Evolutionary conservation across 371 early-diverging fungal species (phyloP), one percentile per base, ranked within the genome.

Genomic region (Mucor sp.): DNA sequence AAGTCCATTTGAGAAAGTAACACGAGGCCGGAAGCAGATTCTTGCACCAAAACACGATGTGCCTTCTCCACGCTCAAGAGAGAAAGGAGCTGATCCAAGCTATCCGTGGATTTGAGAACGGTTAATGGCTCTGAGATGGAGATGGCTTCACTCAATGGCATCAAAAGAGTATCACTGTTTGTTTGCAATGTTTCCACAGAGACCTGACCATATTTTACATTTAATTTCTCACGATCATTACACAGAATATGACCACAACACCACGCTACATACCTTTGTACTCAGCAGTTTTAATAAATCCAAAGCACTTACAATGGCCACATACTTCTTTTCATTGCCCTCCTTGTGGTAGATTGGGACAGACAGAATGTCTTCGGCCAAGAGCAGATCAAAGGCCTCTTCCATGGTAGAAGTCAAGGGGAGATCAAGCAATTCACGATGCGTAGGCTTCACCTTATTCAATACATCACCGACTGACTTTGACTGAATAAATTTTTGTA

Each of bases 1-100:
- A 87, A 77, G 59, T 89, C 90, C 64, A 86, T 85, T 74, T 89
- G 90, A 7, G 87, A 86, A 8, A 87, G 58, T 19, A 89, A 69
- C 1, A 82, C 75, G 33, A 62, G 23, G 8, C 19, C 30, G 7
- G 81, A 50, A 19, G 71, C 58, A 4, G 71, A 71, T 15, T 72
- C 59, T 61, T 83, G 71, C 21, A 88, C 83, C 5, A 88, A 73
- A 1, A 86, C 85, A 27, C 88, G 81, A 63, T 88, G 88, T 9
- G 76, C 71, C 6, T 77, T 66, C 43, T 78, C 77, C 30, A 67
- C 66, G 47, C 83, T 84, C 64, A 88, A 80, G 14, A 83, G 63
- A 8, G 75, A 66, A 30, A 86, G 73, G 30, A 84, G 60, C 30
- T 74, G 61, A 11, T 37, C 33, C 19, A 86, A 63, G 11, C 73